Evolutionary conservation across 2,329 filamentous ascomycete genomes (phyloP), one percentile per base, ranked within the genome.

Genomic region (Alternaria triticina): DNA sequence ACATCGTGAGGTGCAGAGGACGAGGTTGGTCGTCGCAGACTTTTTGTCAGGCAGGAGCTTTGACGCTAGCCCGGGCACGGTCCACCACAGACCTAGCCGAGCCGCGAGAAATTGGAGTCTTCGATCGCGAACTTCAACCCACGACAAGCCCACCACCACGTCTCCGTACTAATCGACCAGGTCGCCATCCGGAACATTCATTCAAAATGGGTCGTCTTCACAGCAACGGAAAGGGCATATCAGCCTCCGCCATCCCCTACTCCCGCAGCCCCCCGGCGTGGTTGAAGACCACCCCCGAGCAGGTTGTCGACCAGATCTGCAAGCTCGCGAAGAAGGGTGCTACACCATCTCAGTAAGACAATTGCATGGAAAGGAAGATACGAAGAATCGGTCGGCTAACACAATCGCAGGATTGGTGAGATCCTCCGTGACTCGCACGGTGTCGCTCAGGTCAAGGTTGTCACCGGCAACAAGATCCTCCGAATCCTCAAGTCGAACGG

Each of bases 151-250:
- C 61, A 66, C 54, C 66, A 67, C 8, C 68, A 68, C 68, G 66
- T 57, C 67, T 62, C 64, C 70, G 67, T 71, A 73, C 70, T 69
- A 71, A 71, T 65, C 65, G 65, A 73, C 67, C 60, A 69, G 63
- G 54, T 70, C 67, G 44, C 59, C 66, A 62, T 64, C 62, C 68
- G 58, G 64, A 62, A 67, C 64, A 69, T 63, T 71, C 66, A 57
- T 77, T 74, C 84, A 92, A 85, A 76, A 97, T 97, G 93, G 93
- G 94, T 91, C 91, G 95, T 89, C 91, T 98, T 91, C 96, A 99
- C 91, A 92, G 89, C 89, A 97, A 97, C 82, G 95, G 96, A 88
- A 98, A 98, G 93, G 96, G 96, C 86, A 99, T 99, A 86, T 94
- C 93, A 76, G 86, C 93, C 86, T 97, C 93, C 70, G 93, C 96